Evolutionary conservation across 495 filamentous ascomycete genomes (phyloP).

Genomic region (Filosporella fistucella): DNA sequence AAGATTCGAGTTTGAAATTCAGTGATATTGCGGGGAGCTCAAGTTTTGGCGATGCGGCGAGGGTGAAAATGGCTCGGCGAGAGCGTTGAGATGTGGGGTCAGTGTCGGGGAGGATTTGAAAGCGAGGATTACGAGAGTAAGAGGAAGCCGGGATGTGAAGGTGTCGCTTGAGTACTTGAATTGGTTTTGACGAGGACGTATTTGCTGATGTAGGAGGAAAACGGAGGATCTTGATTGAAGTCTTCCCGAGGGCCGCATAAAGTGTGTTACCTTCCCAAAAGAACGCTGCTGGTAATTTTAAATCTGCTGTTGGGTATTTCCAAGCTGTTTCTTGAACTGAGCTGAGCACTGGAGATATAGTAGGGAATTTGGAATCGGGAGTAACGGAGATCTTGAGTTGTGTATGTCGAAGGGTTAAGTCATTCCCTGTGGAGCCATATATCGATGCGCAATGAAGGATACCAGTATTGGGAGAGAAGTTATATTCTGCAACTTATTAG

Average conservation of each 20-base stretch:
- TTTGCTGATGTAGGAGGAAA: background rate
- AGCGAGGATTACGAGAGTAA: background rate
- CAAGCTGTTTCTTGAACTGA: slow-evolving; percentile 1
- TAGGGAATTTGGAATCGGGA: no score
- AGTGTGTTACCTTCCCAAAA: slow-evolving; percentile 4
- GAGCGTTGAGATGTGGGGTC: background rate
- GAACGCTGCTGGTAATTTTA: background rate
- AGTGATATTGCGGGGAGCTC: slow-evolving; percentile 7
- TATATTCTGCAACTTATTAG: slow-evolving; percentile 1
- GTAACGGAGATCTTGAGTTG: no score
- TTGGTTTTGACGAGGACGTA: background rate
- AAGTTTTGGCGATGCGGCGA: background rate
- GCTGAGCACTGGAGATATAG: background rate
- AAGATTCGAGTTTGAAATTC: background rate
- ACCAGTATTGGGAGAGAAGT: background rate
- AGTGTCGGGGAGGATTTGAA: background rate
- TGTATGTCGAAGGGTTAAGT: no score
- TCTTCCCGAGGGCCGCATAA: background rate
- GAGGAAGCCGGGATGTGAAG: background rate
- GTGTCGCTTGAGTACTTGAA: background rate
- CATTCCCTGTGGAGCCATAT: background rate
- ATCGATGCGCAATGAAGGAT: slow-evolving; percentile 1
- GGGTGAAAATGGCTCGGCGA: background rate
- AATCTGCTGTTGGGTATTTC: background rate
- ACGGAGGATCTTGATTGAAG: slow-evolving; percentile 4